Conservation (phyloP, 2,329 filamentous ascomycete genomes). For the Epichloe amarillans region DNA sequence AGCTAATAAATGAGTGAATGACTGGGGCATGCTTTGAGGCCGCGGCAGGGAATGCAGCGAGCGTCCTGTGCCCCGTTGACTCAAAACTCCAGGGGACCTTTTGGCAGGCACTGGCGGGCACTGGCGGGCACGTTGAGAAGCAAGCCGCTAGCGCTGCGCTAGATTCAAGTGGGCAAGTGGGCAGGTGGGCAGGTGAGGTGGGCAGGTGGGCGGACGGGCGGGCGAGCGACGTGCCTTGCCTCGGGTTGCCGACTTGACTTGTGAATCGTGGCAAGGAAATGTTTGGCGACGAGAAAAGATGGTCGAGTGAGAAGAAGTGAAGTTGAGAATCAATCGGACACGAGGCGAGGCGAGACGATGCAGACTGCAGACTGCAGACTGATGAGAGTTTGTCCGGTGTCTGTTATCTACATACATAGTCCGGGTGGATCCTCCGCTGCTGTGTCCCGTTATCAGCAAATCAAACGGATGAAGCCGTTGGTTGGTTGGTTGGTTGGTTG, state of each 20-base stretch:
- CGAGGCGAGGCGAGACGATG: neutral
- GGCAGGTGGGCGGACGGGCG: neutral
- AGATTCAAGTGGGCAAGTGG: neutral
- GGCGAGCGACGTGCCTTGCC: neutral
- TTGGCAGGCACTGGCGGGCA: no score
- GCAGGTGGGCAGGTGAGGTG: no score
- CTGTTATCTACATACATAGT: no score
- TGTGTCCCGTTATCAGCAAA: conserved; percentile 2
- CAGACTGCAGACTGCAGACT: no score
- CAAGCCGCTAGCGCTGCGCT: neutral
- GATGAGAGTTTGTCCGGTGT: neutral
- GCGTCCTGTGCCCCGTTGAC: no score
- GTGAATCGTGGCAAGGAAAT: no score
- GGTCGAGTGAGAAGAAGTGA: no score
- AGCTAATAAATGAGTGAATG: neutral
- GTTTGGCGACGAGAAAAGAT: no score
- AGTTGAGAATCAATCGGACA: no score
- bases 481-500: neutral
- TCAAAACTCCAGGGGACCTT: no score
- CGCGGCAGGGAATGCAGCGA: neutral
- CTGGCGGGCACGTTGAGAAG: no score
- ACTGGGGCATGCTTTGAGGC: conserved; percentile 1
- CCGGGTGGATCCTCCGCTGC: neutral
- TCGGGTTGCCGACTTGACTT: neutral
- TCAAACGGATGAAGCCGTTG: neutral